Base-by-base conservation (phyloP, 2,329 filamentous ascomycete genomes). In the Epicoccum sorghinum region DNA sequence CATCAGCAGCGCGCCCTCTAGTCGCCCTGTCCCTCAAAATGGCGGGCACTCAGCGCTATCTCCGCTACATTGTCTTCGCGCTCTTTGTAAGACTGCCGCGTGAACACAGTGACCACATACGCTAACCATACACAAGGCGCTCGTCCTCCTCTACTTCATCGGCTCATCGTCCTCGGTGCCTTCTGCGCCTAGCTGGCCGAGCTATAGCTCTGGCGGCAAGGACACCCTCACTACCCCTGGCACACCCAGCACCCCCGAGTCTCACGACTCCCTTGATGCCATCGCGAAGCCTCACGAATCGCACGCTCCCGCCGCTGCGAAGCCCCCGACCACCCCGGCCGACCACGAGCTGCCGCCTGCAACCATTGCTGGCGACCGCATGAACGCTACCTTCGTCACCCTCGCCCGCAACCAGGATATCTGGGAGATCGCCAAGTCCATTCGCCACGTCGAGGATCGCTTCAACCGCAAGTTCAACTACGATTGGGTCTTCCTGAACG, bases 401-500 rank as follows among this genome's bases (percentile, higher is more conserved):
- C 85, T 99, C 57, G 95, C 95, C 48, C 89, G 95, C 69, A 99
- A 99, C 79, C 83, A 81, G 51, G 95, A 99, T 72, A 80, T 98
- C 25, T 99, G 95, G 95, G 95, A 99, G 45, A 96, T 99, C 71
- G 90, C 92, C 58, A 87, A 91, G 70, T 97, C 93, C 10, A 99
- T 99, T 71, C 91, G 95, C 52, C 91, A 96, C 72, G 87, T 99
- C 52, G 95, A 99, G 78, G 95, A 99, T 77, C 90, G 95, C 71
- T 99, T 99, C 86, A 99, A 99, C 80, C 86, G 87, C 69, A 90
- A 93, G 69, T 98, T 90, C 81, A 88, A 96, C 80, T 99, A 99
- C 78, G 93, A 98, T 74, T 99, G 96, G 96, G 93, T 99, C 47
- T 99, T 99, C 80, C 81, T 99, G 58, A 99, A 99, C 78, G 95